A percentile compares a stretch with the other conserved stretches of the same genome.
These are phyloP conservation scores for Rhizopogon salebrosus DNA, from an alignment of 768 basidiomycete genomes.

Conservation along the genomic window DNA sequence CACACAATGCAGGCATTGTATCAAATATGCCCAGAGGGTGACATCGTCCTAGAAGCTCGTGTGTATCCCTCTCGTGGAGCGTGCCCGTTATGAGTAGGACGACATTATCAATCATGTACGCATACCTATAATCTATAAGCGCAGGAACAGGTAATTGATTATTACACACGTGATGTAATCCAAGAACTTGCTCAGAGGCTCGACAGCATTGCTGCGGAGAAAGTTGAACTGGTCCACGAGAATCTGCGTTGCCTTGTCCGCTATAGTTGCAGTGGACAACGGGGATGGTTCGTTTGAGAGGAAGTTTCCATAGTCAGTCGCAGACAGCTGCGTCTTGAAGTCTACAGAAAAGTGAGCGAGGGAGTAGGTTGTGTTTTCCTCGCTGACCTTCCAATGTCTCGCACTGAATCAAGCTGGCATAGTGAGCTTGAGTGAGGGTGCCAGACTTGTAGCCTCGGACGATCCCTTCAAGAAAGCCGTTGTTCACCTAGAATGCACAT, in stretches of 20 bases:
- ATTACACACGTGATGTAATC: slow-evolving; percentile 92
- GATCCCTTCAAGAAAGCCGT: slow-evolving; percentile 76
- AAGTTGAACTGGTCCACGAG: slow-evolving; percentile 98
- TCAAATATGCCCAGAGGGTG: slow-evolving; percentile 97
- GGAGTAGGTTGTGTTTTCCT: background rate
- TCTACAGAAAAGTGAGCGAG: slow-evolving; percentile 44
- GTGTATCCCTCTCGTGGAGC: slow-evolving; percentile 93
- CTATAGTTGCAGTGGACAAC: slow-evolving; percentile 88
- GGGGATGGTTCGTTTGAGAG: slow-evolving; percentile 94
- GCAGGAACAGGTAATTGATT: slow-evolving; percentile 1
- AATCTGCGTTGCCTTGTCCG: slow-evolving; percentile 93
- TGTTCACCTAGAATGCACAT: slow-evolving; percentile 51
- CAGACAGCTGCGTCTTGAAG: slow-evolving; percentile 89
- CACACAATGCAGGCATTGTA: slow-evolving; percentile 98
- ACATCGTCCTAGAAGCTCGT: slow-evolving; percentile 93
- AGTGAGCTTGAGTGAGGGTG: slow-evolving; percentile 83
- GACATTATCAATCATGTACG: slow-evolving; percentile 99
- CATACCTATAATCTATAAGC: slow-evolving; percentile 56
- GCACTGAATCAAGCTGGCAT: slow-evolving; percentile 93
- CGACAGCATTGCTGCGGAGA: slow-evolving; percentile 83
- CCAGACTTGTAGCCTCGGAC: slow-evolving; percentile 93
- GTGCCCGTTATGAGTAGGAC: slow-evolving; percentile 96
- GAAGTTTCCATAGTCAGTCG: slow-evolving; percentile 98
- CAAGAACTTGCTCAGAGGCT: slow-evolving; percentile 86
- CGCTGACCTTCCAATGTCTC: slow-evolving; percentile 84